Percentiles rank a stretch among this genome's conserved stretches.
Conservation (phyloP, 495 filamentous ascomycete genomes). For the Cetradonia linearis region DNA sequence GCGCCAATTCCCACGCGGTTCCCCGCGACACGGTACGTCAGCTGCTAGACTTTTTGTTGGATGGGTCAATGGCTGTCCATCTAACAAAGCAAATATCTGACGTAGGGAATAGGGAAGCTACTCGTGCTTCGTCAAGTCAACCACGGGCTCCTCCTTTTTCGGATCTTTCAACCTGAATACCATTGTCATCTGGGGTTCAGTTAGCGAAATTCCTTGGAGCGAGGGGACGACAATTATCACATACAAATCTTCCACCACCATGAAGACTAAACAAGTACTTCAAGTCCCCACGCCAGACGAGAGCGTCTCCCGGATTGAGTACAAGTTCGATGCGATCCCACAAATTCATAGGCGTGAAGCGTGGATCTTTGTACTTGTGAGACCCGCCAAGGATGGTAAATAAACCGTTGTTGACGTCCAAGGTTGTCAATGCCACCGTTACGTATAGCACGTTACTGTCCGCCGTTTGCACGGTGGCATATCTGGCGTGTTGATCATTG, state of each 20-base stretch:
- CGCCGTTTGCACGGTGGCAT: neutral
- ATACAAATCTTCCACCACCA: constrained; percentile 1
- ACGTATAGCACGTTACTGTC: neutral
- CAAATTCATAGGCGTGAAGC: neutral
- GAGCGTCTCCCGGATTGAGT: neutral
- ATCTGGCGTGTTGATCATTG: neutral
- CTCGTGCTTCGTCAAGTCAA: neutral
- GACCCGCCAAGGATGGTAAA: neutral
- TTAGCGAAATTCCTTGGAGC: neutral
- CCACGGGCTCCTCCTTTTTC: neutral
- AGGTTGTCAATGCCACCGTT: neutral
- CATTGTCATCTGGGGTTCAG: neutral
- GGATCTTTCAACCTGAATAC: neutral
- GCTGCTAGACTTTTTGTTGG: neutral
- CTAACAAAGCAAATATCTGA: neutral
- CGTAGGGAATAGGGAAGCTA: neutral
- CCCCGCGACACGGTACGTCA: neutral
- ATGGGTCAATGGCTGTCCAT: neutral
- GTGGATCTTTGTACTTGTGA: neutral
- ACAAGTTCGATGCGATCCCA: neutral
- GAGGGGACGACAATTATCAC: neutral
- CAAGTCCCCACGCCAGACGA: constrained; percentile 7
- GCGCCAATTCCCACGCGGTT: no score
- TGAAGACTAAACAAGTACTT: neutral
- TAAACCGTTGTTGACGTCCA: neutral